Conservation (phyloP, 2,329 filamentous ascomycete species). For the Colletotrichum sp. region DNA sequence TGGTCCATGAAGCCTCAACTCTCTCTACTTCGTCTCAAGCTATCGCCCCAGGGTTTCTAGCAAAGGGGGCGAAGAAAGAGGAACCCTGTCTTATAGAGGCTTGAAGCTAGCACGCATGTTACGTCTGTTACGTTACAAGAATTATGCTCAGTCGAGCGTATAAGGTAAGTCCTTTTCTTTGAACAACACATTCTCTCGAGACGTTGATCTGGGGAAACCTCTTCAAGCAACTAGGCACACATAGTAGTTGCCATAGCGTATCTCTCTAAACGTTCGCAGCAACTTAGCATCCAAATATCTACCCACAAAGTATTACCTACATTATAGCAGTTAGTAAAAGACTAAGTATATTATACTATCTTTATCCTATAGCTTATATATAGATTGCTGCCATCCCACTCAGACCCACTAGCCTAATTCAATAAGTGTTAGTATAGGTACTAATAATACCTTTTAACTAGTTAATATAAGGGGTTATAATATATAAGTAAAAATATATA, state of each 20-base stretch:
- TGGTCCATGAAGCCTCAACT: neutral
- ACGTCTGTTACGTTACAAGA: neutral
- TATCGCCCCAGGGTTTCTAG: neutral
- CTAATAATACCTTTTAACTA: too few relatives aligned
- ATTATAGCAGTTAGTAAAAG: accelerated
- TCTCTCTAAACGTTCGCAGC: neutral
- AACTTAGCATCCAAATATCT: neutral
- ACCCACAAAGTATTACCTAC: neutral
- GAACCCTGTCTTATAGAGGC: neutral
- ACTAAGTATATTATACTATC: neutral
- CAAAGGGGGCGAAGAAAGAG: neutral
- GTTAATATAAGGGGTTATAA: too few relatives aligned
- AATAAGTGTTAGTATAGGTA: too few relatives aligned
- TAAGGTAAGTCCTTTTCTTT: neutral
- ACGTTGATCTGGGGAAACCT: neutral
- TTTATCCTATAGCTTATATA: neutral
- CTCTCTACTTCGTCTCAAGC: neutral
- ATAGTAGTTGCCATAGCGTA: accelerated
- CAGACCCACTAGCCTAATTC: neutral
- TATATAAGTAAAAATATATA: too few relatives aligned
- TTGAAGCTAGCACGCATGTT: neutral
- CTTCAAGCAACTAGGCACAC: neutral
- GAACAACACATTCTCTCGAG: neutral
- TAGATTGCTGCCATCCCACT: neutral
- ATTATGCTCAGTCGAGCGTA: accelerated